Base-by-base conservation (phyloP, 306 rosid species). In the Trichosanthes cucumerina region DNA sequence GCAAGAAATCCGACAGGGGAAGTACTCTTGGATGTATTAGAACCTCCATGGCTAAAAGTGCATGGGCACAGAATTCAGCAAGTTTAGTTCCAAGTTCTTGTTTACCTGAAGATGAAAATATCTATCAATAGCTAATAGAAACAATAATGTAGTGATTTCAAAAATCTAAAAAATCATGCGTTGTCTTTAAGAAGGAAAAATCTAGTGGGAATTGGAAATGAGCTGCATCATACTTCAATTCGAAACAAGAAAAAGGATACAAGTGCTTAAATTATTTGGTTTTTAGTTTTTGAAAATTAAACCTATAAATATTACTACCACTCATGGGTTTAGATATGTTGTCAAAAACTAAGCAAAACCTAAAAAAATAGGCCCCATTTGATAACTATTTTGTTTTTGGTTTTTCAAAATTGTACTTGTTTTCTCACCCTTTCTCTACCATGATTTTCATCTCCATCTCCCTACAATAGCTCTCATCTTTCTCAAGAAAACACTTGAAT, bases 1-100 rank as follows among this genome's bases (percentile, higher is more conserved):
- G 78, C 21, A 82, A 26, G 68, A 80, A 82, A 84, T 89, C 89
- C 7, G 77, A 80, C 75, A 91, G 79, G 4, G 95, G 89, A 82
- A 87, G 92, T 57, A 86, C 88, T 87, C 96, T 89, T 18, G 97
- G 97, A 89, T 95, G 97, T 83, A 95, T 83, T 58, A 95, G 95
- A 79, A 92, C 92, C 79, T 95, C 98, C 86, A 92, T 82, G 81
- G 89, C 85, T 85, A 92, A 86, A 72, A 95, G 88, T 26, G 98
- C 96, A 80, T 86, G 90, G n/a, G 88, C 86, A 75, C 98, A 92
- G 84, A 95, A 95, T 57, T 87, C 96, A 9, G 92, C 87, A 65
- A 92, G 87, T 80, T 87, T 87, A 47, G 97, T 86, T 81, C 92
- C 92, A 44, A 81, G 81, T 85, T 86, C 90, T 84, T 79, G 90